Evolutionary conservation across 805 yeast species (phyloP).

Genomic region (Monosporozyma solicola): DNA sequence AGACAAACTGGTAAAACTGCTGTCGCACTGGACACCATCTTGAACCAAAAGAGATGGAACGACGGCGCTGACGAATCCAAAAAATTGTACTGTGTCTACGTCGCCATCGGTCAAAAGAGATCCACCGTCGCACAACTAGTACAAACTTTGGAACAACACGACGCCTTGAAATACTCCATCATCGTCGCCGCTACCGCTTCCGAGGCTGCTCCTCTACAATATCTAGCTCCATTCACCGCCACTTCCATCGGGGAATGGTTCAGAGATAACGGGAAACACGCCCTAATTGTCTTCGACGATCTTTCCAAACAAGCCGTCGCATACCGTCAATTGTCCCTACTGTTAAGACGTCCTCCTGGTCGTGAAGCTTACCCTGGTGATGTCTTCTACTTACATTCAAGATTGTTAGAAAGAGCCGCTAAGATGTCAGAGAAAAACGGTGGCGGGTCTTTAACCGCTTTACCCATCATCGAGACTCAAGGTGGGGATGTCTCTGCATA

Average conservation of each 20-base stretch:
- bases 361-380: slow-evolving; percentile 97
- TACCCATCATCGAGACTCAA: slow-evolving; percentile 95
- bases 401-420: slow-evolving; percentile 95
- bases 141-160: slow-evolving; percentile 96
- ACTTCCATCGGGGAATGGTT: slow-evolving; percentile 99
- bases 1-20: slow-evolving; percentile 99
- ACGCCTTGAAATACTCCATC: slow-evolving; percentile 95
- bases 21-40: slow-evolving; percentile 95
- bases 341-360: slow-evolving; percentile 96
- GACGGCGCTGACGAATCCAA: slow-evolving; percentile 87
- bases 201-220: slow-evolving; percentile 99
- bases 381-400: slow-evolving; percentile 91
- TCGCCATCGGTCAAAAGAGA: slow-evolving; percentile 99
- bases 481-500: slow-evolving; percentile 99
- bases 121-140: slow-evolving; percentile 99
- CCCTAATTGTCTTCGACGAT: slow-evolving; percentile 94
- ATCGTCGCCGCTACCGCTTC: slow-evolving; percentile 99
- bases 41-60: slow-evolving; percentile 99
- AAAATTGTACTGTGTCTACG: slow-evolving; percentile 99
- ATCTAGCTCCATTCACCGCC: slow-evolving; percentile 99
- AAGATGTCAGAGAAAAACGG: slow-evolving; percentile 86
- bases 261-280: slow-evolving; percentile 99
- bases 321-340: slow-evolving; percentile 96
- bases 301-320: slow-evolving; percentile 99
- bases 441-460: slow-evolving; percentile 91